Percentiles rank a stretch among this genome's conserved stretches.
Conservation (phyloP, 257 asterid species). For the Lavandula angustifolia region DNA sequence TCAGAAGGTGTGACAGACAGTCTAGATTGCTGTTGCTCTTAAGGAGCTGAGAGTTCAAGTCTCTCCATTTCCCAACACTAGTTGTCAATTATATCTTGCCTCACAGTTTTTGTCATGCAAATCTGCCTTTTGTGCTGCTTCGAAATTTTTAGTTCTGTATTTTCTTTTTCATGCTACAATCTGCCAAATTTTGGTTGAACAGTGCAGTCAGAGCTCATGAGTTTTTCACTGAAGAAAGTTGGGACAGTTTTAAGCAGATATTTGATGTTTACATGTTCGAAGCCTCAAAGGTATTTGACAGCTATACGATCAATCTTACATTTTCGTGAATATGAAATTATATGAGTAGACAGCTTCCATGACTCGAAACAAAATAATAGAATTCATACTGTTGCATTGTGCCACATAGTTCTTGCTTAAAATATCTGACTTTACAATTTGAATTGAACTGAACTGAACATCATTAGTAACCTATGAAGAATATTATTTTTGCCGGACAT, state of each 20-base stretch:
- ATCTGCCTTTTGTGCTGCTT: slow-evolving; percentile 24
- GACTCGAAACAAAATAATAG: slow-evolving; percentile 1
- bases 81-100: slow-evolving; percentile 32
- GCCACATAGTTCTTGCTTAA: background rate
- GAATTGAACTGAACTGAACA: slow-evolving; percentile 14
- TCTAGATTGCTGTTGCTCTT: slow-evolving; percentile 93
- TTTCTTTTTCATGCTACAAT: slow-evolving; percentile 34
- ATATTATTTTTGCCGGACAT: background rate
- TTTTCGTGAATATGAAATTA: slow-evolving; percentile 13
- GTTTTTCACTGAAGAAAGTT: slow-evolving; percentile 85
- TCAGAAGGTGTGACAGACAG: slow-evolving; percentile 99
- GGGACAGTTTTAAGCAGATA: slow-evolving; percentile 95
- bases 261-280: slow-evolving; percentile 88
- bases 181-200: slow-evolving; percentile 63
- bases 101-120: slow-evolving; percentile 26
- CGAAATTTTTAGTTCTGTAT: slow-evolving; percentile 4
- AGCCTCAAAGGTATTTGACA: slow-evolving; percentile 81
- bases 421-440: background rate
- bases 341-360: background rate
- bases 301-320: slow-evolving; percentile 4
- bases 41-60: slow-evolving; percentile 99
- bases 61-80: slow-evolving; percentile 98
- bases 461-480: background rate
- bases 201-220: slow-evolving; percentile 97
- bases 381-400: background rate